These are phyloP conservation scores for Nepenthes alata DNA, from an alignment of 179 eudicot genomes.

Conservation along the genomic window DNA sequence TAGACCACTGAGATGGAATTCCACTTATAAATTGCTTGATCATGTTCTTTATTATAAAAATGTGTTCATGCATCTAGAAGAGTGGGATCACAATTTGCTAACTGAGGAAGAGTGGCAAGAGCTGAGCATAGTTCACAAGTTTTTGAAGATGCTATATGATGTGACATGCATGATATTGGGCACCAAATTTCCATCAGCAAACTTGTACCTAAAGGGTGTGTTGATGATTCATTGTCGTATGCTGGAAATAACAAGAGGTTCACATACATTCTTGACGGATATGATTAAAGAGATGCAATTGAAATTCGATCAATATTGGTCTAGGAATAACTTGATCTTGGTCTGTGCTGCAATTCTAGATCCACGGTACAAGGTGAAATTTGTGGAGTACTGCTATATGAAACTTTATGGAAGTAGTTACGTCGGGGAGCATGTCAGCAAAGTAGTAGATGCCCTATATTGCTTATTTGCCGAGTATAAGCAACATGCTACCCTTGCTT, in stretches of 20 bases:
- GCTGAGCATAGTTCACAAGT: constrained; percentile 27
- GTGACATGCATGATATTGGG: constrained; percentile 24
- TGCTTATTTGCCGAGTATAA: constrained; percentile 31
- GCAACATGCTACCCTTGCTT: constrained; percentile 13
- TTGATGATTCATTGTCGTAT: constrained; percentile 40
- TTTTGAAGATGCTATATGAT: constrained; percentile 30
- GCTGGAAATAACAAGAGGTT: constrained; percentile 30
- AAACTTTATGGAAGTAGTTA: constrained; percentile 24
- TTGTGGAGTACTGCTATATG: constrained; percentile 37
- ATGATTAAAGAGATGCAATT: constrained; percentile 26
- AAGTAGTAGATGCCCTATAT: constrained; percentile 28
- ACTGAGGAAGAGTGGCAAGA: constrained; percentile 32
- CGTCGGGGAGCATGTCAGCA: constrained; percentile 28
- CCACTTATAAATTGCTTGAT: constrained; percentile 37
- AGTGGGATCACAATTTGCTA: constrained; percentile 26
- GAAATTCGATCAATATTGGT: constrained; percentile 32
- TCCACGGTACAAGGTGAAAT: constrained; percentile 41
- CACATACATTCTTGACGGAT: constrained; percentile 23
- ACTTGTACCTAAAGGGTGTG: constrained; percentile 31
- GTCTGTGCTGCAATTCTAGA: constrained; percentile 42
- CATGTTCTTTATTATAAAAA: constrained; percentile 25
- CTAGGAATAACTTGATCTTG: constrained; percentile 28
- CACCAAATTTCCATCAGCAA: constrained; percentile 26
- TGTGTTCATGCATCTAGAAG: constrained; percentile 30
- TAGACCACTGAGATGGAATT: constrained; percentile 28